These are phyloP conservation scores for Eucalyptus marginata DNA, from an alignment of 345 rosid species.

Conservation along the genomic window DNA sequence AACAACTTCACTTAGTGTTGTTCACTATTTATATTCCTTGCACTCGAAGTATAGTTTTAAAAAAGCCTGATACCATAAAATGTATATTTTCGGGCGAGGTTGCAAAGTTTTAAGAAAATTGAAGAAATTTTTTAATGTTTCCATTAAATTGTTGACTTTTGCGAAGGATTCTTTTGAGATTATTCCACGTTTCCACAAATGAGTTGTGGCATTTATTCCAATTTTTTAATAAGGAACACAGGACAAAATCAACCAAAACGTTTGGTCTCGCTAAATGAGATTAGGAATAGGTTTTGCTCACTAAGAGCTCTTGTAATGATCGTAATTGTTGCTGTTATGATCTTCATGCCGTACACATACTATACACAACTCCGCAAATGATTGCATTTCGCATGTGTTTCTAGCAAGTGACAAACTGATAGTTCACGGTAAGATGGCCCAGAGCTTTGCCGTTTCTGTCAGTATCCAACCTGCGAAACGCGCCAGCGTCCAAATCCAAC, in stretches of 20 bases:
- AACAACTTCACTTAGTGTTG: too few species aligned
- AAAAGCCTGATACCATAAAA: too few species aligned
- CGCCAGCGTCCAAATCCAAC: constrained; percentile 20
- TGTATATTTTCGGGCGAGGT: background rate
- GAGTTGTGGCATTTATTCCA: background rate
- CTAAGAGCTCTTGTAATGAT: background rate
- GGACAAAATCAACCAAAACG: background rate
- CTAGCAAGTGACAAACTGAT: constrained; percentile 24
- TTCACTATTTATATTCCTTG: too few species aligned
- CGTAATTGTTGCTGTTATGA: too few species aligned
- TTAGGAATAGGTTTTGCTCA: background rate
- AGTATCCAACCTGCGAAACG: constrained; percentile 22
- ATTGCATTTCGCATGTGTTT: background rate
- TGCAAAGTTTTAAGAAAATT: background rate
- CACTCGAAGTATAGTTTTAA: too few species aligned
- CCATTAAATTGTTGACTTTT: background rate
- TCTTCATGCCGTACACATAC: background rate
- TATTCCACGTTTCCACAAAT: background rate
- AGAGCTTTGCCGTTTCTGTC: constrained; percentile 7
- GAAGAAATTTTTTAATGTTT: too few species aligned
- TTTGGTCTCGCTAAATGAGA: background rate
- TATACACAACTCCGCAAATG: background rate
- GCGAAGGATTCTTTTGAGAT: background rate
- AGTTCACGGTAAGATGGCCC: constrained; percentile 30
- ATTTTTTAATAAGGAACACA: background rate